Percentiles rank a stretch among this genome's conserved stretches.
phyloP scores from a whole-genome alignment of 371 early-diverging fungal genomes.

The Entomophthora muscae region DNA sequence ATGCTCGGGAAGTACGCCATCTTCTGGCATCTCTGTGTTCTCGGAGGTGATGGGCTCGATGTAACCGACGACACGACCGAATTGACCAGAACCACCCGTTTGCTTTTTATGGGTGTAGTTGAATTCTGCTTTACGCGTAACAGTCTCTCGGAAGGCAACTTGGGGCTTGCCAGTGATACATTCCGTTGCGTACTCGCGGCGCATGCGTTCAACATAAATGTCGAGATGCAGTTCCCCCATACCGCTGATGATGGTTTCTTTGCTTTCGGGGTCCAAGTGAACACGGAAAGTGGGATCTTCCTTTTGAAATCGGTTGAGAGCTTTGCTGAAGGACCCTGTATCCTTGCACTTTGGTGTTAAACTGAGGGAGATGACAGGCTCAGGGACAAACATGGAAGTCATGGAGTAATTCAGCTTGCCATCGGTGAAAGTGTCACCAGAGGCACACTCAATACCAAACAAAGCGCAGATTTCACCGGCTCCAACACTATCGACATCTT shows the following conservation, averaged over 20 bases:
- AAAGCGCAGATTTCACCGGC: conserved; percentile 96
- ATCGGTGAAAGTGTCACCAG: conserved; percentile 93
- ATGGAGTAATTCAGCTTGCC: conserved; percentile 71
- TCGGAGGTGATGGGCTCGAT: conserved; percentile 57
- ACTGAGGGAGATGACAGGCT: conserved; percentile 90
- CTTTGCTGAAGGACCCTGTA: conserved; percentile 84
- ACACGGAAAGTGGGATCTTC: conserved; percentile 98
- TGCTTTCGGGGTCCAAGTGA: conserved; percentile 80
- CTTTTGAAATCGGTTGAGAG: conserved; percentile 82
- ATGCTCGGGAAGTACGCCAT: conserved; percentile 31
- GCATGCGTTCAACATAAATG: conserved; percentile 93
- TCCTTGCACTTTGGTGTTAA: conserved; percentile 81
- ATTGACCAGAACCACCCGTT: conserved; percentile 95
- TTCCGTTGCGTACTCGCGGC: conserved; percentile 87
- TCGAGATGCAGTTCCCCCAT: conserved; percentile 89
- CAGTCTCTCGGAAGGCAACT: conserved; percentile 93
- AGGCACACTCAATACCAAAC: conserved; percentile 95
- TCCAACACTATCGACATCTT: conserved; percentile 85
- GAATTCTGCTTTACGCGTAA: conserved; percentile 56
- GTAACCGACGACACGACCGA: conserved; percentile 77
- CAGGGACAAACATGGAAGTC: conserved; percentile 95
- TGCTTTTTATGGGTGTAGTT: conserved; percentile 98
- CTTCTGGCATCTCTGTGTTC: conserved; percentile 14
- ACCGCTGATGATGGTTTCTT: conserved; percentile 81
- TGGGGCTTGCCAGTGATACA: conserved; percentile 89